Conservation (phyloP, 2,329 filamentous ascomycete genomes). For the Podosphaera leucotricha region DNA sequence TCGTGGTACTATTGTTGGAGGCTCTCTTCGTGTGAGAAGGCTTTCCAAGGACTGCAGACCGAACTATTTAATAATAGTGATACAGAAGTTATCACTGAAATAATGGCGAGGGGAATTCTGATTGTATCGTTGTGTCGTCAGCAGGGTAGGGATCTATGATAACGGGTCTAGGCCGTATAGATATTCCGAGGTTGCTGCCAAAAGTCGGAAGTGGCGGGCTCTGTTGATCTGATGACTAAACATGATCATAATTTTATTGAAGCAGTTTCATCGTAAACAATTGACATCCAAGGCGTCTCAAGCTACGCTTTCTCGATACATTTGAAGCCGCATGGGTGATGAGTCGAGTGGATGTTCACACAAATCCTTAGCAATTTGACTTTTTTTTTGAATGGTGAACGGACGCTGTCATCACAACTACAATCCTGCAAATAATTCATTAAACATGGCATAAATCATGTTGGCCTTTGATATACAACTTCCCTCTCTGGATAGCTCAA, state of each 20-base stretch:
- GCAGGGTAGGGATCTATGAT: background rate
- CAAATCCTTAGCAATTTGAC: background rate
- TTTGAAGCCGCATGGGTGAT: background rate
- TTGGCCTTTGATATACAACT: no score
- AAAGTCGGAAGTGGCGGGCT: background rate
- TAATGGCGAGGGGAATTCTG: background rate
- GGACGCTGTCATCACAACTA: background rate
- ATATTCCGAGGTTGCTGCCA: background rate
- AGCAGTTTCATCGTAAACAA: background rate
- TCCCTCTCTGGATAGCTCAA: no score
- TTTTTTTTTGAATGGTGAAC: background rate
- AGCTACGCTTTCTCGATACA: background rate
- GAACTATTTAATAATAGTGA: background rate
- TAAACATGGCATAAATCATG: background rate
- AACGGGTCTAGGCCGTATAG: background rate
- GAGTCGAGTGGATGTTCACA: background rate
- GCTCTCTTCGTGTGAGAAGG: conserved; percentile 2
- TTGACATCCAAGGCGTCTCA: background rate
- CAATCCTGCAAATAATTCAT: background rate
- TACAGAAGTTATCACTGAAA: background rate
- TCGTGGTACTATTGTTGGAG: background rate
- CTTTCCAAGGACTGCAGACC: background rate
- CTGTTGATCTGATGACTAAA: background rate
- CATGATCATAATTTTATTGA: background rate
- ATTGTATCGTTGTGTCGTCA: background rate